Evolutionary conservation across 106 monocot species (phyloP), one percentile per base, ranked within the genome.

Genomic region (Narthecium ossifragum): DNA sequence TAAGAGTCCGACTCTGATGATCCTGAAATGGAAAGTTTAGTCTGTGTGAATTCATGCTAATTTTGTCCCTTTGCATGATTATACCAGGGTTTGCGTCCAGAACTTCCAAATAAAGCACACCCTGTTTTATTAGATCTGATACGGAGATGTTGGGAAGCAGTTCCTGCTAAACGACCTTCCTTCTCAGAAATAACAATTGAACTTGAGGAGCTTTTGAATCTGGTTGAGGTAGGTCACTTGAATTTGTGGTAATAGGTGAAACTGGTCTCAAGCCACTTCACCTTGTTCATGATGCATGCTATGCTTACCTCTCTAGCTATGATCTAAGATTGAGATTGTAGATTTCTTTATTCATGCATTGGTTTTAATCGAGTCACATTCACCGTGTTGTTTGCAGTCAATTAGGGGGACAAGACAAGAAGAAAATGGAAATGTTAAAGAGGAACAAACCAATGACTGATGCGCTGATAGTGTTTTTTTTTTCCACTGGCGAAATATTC

Each of bases 81-180:
- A 25, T 34, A 15, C 12, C 62, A 79, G 96, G 96, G 96, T 12
- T 46, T 81, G 63, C 83, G 96, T 26, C 96, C 96, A 23, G 77
- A 71, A 31, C 36, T 77, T 32, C 84, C 81, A 1, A 72, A 76
- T 18, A 64, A 79, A 46, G 62, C 62, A 31, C 86, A 91, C 52
- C 96, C 96, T 33, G 62, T 49, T 51, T 69, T 98, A 34, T 11
- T 70, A 25, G 64, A 79, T 13, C 78, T 98, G 72, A 91, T 98
- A 78, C 76, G 75, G 66, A 81, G 77, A 75, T 87, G 96, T 50
- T 98, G 96, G 96, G 84, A 84, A 12, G 52, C 53, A 11, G 22
- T 4, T 64, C 96, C 96, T 50, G 61, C 71, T 36, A 78, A 47
- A 34, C 72, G 96, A 38, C 96, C 90, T n/a, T 69, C 84, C 8